phyloP scores from a whole-genome alignment of 202 grass and related monocot genomes.

The Hordeum pubiflorum region DNA sequence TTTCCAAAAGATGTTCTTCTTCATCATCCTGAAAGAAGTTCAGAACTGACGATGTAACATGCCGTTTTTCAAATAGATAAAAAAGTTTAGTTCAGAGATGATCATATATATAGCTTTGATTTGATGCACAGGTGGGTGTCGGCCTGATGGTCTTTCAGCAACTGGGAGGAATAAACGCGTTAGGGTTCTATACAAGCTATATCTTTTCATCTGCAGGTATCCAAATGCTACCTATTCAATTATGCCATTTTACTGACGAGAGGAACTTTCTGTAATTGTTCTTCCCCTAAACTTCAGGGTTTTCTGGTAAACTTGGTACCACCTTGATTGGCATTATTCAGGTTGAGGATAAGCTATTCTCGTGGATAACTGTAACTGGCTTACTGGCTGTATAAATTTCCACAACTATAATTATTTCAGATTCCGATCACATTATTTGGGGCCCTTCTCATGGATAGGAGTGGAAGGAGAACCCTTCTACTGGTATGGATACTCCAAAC shows the following conservation, averaged over 20 bases:
- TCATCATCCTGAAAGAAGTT: conserved; percentile 1
- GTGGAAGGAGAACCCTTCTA: conserved; percentile 66
- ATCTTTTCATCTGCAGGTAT: conserved; percentile 59
- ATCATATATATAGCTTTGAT: background rate
- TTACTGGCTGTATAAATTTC: background rate
- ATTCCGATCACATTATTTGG: conserved; percentile 58
- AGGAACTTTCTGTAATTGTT: background rate
- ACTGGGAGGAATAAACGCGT: conserved; percentile 46
- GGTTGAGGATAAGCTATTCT: conserved; percentile 31
- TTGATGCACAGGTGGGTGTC: conserved; percentile 40
- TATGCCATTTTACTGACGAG: background rate
- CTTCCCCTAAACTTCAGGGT: conserved; percentile 38
- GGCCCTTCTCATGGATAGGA: conserved; percentile 67
- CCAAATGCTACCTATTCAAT: background rate
- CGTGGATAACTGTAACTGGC: background rate
- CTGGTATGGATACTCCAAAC: conserved; percentile 40
- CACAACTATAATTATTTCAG: conserved; percentile 29
- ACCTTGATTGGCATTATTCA: conserved; percentile 58
- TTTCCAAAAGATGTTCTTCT: background rate
- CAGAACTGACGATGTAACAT: background rate
- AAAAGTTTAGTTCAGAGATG: background rate
- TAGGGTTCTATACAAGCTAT: conserved; percentile 44
- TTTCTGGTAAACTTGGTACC: conserved; percentile 63
- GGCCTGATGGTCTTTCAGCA: conserved; percentile 61
- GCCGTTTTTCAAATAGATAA: background rate